A percentile compares a stretch with the other conserved stretches of the same genome.
Conservation (phyloP, 441 rosid species). For the Populus hybrid region DNA sequence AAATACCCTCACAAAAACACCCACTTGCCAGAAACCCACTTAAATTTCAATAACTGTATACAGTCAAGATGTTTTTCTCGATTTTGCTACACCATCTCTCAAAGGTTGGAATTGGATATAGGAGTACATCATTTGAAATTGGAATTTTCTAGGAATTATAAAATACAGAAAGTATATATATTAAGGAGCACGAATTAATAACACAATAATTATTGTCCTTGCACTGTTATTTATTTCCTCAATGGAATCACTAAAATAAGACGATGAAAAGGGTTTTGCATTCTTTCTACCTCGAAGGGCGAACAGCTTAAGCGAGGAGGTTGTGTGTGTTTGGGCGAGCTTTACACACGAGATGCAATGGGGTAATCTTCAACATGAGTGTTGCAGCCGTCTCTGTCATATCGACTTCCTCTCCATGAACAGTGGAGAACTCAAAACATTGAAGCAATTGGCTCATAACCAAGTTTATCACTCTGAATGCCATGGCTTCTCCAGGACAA, state of each 20-base stretch:
- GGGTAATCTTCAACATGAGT: slow-evolving; percentile 38
- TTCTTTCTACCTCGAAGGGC: not conserved
- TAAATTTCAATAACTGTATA: not conserved
- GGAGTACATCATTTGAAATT: not conserved
- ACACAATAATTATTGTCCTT: not conserved
- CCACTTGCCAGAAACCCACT: not conserved
- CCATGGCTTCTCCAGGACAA: slow-evolving; percentile 14
- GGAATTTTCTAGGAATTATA: not conserved
- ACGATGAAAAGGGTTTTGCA: not conserved
- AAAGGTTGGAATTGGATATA: not conserved
- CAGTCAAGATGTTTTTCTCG: not conserved
- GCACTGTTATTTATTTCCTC: not conserved
- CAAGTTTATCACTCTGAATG: slow-evolving; percentile 23
- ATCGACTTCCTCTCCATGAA: slow-evolving; percentile 30
- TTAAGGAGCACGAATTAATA: not conserved
- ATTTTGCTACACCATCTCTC: not conserved
- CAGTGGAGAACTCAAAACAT: slow-evolving; percentile 47
- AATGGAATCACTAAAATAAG: too few relatives aligned
- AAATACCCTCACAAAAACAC: not conserved
- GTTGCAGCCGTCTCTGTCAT: slow-evolving; percentile 40
- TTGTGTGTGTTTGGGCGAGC: slow-evolving; percentile 21
- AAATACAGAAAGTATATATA: not conserved
- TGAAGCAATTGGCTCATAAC: slow-evolving; percentile 43
- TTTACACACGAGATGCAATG: slow-evolving; percentile 36
- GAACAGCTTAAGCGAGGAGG: slow-evolving; percentile 5